phyloP scores from a whole-genome alignment of 177 flowering plant genomes.

The Telopea speciosissima region DNA sequence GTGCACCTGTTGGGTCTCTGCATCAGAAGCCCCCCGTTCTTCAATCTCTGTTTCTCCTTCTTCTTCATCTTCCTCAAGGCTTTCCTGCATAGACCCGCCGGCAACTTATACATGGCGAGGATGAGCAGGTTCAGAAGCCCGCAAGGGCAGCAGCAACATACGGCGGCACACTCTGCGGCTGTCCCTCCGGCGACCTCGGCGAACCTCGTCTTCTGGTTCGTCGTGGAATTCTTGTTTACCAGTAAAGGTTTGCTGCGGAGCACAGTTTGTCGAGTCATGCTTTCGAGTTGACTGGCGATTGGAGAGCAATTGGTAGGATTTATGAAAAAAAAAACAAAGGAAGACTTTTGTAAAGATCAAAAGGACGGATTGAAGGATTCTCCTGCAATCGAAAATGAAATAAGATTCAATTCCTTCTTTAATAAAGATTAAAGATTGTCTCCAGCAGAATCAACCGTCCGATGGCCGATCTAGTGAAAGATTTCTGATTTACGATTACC shows the following conservation, averaged over 20 bases:
- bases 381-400: no score
- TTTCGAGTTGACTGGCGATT: no score
- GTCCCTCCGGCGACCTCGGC: conserved; percentile 67
- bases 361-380: no score
- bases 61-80: conserved; percentile 20
- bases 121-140: conserved; percentile 39
- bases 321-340: no score
- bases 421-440: no score
- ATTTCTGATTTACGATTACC: no score
- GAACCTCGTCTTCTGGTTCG: conserved; percentile 10
- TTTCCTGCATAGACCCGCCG: conserved; percentile 50
- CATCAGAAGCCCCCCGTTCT: conserved; percentile 1
- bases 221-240: background rate
- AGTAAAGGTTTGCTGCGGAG: background rate
- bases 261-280: background rate
- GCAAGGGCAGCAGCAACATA: conserved; percentile 72
- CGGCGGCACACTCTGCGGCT: conserved; percentile 66
- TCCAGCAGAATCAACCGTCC: no score
- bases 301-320: no score
- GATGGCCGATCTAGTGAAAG: no score
- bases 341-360: no score
- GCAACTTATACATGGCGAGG: conserved; percentile 53
- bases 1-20: background rate
- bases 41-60: conserved; percentile 8
- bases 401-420: no score